Evolutionary conservation across 306 rosid species (phyloP), one percentile per base, ranked within the genome.

Genomic region (Albizia julibrissin): DNA sequence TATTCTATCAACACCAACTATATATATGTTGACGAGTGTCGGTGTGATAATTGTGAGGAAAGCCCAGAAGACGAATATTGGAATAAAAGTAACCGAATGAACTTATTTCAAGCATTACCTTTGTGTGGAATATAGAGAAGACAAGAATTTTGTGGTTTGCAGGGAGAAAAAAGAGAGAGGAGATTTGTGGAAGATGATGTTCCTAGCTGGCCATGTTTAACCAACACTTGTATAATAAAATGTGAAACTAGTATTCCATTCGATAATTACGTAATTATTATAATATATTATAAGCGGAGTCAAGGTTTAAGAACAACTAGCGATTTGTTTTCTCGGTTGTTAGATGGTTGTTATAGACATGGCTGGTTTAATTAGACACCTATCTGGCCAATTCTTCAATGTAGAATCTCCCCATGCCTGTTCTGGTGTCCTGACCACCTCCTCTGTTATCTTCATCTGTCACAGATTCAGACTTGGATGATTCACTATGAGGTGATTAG

Each of bases 401-500:
- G 70, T 76, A 74, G 85, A 74, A 70, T 34, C 46, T 4, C 22
- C 11, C 8, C 10, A 37, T 37, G 40, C 40, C 8, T 6, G 8
- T 37, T 37, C 98, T 0, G 91, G 95, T 85, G 98, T 95, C 79
- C 87, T 89, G 56, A 95, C 91, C 22, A 93, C 88, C 70, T 86
- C 91, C 72, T 90, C 90, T 2, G 99, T 91, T 73, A 93, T 84
- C 67, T 87, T 79, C 85, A 37, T 37, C 40, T 37, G 40, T 37
- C 40, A 37, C 40, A 6, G 40, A 8, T 34, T 34, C 39, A 34
- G 39, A 34, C 39, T 34, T 4, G 7, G 39, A 34, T 34, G 39
- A 34, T 34, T 34, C 39, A 5, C 39, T 34, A 5, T 34, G 6
- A 34, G 40, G 40, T 37, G 40, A 37, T 37, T 37, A 6, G 8